Evolutionary conservation across 2,329 filamentous ascomycete species (phyloP).

Genomic region (Clonostachys rhizophaga): DNA sequence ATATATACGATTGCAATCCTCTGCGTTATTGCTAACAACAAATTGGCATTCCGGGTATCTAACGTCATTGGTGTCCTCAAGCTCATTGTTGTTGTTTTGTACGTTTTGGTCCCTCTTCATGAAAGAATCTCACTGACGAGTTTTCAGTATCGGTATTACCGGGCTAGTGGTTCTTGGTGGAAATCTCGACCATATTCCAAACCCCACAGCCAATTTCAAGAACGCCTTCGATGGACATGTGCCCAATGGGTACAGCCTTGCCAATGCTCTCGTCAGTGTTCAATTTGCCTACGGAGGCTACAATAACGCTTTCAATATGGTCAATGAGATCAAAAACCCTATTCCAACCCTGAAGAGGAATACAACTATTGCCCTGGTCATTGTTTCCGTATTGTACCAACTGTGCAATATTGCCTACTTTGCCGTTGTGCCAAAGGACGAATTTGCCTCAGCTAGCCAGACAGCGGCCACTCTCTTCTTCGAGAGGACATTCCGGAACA

Average conservation of each 20-base stretch:
- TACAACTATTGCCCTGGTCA: conserved; percentile 51
- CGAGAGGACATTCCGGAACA: conserved; percentile 54
- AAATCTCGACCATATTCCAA: conserved; percentile 41
- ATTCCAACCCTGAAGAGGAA: conserved; percentile 48
- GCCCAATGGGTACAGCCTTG: conserved; percentile 35
- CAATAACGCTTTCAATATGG: conserved; percentile 60
- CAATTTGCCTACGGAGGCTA: conserved; percentile 60
- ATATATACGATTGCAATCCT: conserved; percentile 56
- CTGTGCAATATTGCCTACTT: conserved; percentile 64
- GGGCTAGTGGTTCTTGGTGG: conserved; percentile 57
- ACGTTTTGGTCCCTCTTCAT: conserved; percentile 46
- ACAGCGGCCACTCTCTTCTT: conserved; percentile 60
- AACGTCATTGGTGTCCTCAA: conserved; percentile 58
- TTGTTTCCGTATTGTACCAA: conserved; percentile 56
- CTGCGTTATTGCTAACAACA: conserved; percentile 51
- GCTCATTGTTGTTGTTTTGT: conserved; percentile 52
- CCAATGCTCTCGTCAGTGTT: conserved; percentile 52
- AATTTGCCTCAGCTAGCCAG: conserved; percentile 51
- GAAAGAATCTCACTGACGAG: too few species aligned
- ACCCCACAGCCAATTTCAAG: conserved; percentile 53
- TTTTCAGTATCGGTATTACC: conserved; percentile 40
- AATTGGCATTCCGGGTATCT: conserved; percentile 54
- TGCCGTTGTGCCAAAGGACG: conserved; percentile 52
- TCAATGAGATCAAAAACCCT: conserved; percentile 52
- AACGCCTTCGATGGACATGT: conserved; percentile 42